Conservation (phyloP, 495 filamentous ascomycete genomes). For the Annulohypoxylon moriforme region DNA sequence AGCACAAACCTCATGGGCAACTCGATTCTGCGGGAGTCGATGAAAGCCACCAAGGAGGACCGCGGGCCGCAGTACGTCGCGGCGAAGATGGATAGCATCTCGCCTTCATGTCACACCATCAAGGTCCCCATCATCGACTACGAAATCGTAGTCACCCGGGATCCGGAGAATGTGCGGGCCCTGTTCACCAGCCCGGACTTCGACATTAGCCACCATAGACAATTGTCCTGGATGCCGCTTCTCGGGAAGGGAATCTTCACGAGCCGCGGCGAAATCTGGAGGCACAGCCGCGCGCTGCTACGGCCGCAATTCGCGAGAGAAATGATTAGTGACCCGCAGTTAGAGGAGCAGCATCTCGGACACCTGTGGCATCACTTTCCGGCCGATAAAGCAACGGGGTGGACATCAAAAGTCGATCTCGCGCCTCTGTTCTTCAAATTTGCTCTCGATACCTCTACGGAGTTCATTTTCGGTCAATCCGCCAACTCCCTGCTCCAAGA, state of each 20-base stretch:
- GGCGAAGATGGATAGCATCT: conserved; percentile 41
- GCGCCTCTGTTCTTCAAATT: conserved; percentile 73
- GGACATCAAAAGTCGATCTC: conserved; percentile 62
- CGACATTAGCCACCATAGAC: conserved; percentile 62
- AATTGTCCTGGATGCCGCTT: conserved; percentile 62
- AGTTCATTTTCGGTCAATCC: conserved; percentile 76
- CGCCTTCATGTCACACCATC: conserved; percentile 39
- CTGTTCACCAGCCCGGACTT: conserved; percentile 72
- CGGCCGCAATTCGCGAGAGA: conserved; percentile 71
- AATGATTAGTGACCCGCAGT: conserved; percentile 68
- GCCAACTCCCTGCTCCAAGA: conserved; percentile 49
- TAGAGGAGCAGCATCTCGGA: conserved; percentile 70
- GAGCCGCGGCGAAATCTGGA: conserved; percentile 72
- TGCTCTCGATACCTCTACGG: conserved; percentile 76
- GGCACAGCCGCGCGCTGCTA: conserved; percentile 70
- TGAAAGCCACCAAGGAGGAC: conserved; percentile 49
- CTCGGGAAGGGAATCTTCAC: conserved; percentile 80
- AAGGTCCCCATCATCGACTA: conserved; percentile 48
- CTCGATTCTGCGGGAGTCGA: conserved; percentile 44
- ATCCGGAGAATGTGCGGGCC: conserved; percentile 72
- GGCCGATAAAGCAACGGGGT: conserved; percentile 36
- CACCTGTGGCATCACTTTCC: conserved; percentile 54
- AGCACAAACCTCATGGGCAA: conserved; percentile 50
- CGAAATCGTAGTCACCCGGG: conserved; percentile 62
- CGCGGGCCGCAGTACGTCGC: conserved; percentile 46